phyloP scores from a whole-genome alignment of 106 monocot species.

The Dendrobium officinale region DNA sequence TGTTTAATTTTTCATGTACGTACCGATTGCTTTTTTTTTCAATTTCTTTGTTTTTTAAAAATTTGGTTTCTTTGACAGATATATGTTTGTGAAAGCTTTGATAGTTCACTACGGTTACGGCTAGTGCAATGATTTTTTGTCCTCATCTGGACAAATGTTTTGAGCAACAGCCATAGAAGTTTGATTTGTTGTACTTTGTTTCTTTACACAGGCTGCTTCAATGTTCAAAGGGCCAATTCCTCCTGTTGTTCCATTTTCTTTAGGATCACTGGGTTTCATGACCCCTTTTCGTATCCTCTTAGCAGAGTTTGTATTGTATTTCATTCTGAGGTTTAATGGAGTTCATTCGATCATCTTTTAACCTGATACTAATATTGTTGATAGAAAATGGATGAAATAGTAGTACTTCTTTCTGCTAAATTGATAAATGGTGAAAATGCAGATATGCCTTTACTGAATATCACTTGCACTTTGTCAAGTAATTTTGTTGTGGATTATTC shows the following conservation, averaged over 20 bases:
- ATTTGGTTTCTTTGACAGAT: background rate
- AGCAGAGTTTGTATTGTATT: background rate
- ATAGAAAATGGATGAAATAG: background rate
- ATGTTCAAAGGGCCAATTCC: slow-evolving; percentile 97
- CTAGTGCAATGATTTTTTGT: background rate
- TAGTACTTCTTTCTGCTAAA: background rate
- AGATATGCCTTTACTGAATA: background rate
- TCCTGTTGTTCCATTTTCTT: slow-evolving; percentile 88
- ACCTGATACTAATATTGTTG: background rate
- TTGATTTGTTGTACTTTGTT: background rate
- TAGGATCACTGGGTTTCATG: slow-evolving; percentile 98
- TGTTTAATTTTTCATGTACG: background rate
- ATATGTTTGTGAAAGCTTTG: background rate
- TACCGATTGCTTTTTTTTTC: background rate
- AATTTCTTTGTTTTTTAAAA: background rate
- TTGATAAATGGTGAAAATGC: background rate
- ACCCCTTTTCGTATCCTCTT: slow-evolving; percentile 97
- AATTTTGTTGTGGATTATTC: background rate
- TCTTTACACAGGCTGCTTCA: slow-evolving; percentile 76
- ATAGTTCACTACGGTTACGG: background rate
- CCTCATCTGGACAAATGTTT: background rate
- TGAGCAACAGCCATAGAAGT: background rate
- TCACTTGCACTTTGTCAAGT: background rate
- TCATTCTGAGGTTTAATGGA: background rate
- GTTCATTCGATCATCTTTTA: background rate